Base-by-base conservation (phyloP, 140 eudicot genomes). In the Bidens hawaiensis region DNA sequence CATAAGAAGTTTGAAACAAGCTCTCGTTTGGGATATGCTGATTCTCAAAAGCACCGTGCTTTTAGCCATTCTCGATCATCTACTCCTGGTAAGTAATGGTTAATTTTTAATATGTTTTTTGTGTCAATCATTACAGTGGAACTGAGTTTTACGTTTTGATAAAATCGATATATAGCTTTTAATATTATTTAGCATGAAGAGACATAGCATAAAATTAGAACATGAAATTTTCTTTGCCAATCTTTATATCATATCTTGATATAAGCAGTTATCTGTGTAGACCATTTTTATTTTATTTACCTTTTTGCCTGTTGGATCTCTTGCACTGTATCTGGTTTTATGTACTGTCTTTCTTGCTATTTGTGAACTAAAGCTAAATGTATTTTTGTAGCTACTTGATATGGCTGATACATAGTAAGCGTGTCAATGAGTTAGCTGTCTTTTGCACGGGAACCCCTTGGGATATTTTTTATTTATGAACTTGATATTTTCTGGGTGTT, bases 1-100 rank as follows among this genome's bases (percentile, higher is more conserved):
- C 99, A 83, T 24, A 93, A 85, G 78, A 93, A 80, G 75, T 59
- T 70, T 40, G 97, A 88, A 18, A 55, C 52, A 19, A 66, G 81
- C 52, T 54, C 70, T 14, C 94, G 87, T 0, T 27, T 64, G 11
- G 60, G 63, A 62, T 53, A 73, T 54, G 18, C 25, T 12, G 78
- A 85, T 64, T 52, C 50, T 75, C 95, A 78, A 40, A 85, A 81
- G 22, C 38, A n/a, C n/a, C n/a, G n/a, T n/a, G n/a, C n/a, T n/a
- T n/a, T n/a, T n/a, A n/a, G n/a, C n/a, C n/a, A n/a, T n/a, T n/a
- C n/a, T n/a, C n/a, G n/a, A n/a, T n/a, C n/a, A n/a, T n/a, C n/a
- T n/a, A n/a, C n/a, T n/a, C n/a, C n/a, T n/a, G n/a, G n/a, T n/a
- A n/a, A n/a, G n/a, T n/a, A n/a, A n/a, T n/a, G n/a, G n/a, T n/a